Base-by-base conservation (phyloP, 768 basidiomycete genomes). In the Boletales sp. region DNA sequence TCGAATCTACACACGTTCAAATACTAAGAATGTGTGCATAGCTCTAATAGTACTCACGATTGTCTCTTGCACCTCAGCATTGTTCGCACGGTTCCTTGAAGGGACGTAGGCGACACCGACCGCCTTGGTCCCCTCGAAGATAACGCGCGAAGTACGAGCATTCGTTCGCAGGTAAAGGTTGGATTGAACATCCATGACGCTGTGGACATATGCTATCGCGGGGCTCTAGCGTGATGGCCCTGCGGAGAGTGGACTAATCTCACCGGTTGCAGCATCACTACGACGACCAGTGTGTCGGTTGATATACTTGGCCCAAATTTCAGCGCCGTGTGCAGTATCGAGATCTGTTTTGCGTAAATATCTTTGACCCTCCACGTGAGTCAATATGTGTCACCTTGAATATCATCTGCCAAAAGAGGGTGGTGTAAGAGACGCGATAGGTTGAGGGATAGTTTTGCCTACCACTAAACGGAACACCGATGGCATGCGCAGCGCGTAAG, bases 251-350 rank as follows among this genome's bases (percentile, higher is more conserved):
- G 14, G 37, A 15, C 15, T 19, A 29, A n/a, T 24, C 62, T 31
- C 59, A 80, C 81, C 83, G 40, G 83, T 83, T 3, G 84, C 83
- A 42, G 84, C 84, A 55, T 87, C 85, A 52, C 82, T 84, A 44
- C 84, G 81, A 53, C 85, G 72, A 51, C 85, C 85, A 32, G 83
- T 86, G 60, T 84, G 79, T 56, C 82, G 76, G 66, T 85, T 85
- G 74, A 87, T 84, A 61, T 86, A 87, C 63, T 87, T 86, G 43
- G 84, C 84, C 84, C 84, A 86, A 48, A 85, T 82, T 64, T 86
- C 85, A 47, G 84, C 76, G 19, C 72, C 83, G 56, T 86, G 80
- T 27, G 77, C 62, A 19, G 83, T 82, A 45, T 73, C 66, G 36
- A 84, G 72, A 64, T 85, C 84, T 76, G 47, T 27, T 40, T 44